Base-by-base conservation (phyloP, 2,329 filamentous ascomycete species). In the Rutstroemia sp. region DNA sequence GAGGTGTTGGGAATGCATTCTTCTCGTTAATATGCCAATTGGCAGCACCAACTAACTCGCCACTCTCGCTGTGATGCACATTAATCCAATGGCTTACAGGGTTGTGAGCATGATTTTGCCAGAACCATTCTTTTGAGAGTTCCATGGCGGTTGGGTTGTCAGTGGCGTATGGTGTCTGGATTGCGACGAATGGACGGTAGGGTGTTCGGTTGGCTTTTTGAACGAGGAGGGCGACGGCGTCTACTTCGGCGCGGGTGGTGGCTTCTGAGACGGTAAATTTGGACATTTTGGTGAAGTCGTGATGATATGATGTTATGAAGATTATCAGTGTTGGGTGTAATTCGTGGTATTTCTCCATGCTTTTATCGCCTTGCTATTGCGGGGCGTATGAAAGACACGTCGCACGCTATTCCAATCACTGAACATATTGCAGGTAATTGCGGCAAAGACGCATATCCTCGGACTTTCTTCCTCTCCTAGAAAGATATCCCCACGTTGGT, bases 171-270 rank as follows among this genome's bases (percentile, higher is more conserved):
- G 38, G 49, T 4, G 49, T 51, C 18, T 51, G 38, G 16, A 51
- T 21, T 6, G 9, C 16, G 16, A 51, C 37, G 23, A 41, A 41
- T 41, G 38, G 38, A 18, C 38, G 38, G 12, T 42, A 42, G 38
- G 49, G 38, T 3, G 38, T 52, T 27, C 38, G 49, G 21, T 52
- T 52, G 38, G 49, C 49, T 25, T 52, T 50, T 41, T 50, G 34
- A 12, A 50, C 2, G 5, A 50, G 48, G 1, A 50, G 48, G 7
- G 30, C 19, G 7, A 41, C 16, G 19, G 14, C 9, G 14, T 41
- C 14, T 18, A 50, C n/a, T 50, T 41, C 19, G 19, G 12, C 14
- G 30, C 19, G 48, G 0, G 48, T 50, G 19, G 12, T 16, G 5
- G 48, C 30, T 25, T 14, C 10, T 6, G 48, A 25, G 18, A 50